Percentiles rank a stretch among this genome's conserved stretches.
Evolutionary conservation across 495 filamentous ascomycete species (phyloP).

Genomic region (Ascodesmis nigricans): DNA sequence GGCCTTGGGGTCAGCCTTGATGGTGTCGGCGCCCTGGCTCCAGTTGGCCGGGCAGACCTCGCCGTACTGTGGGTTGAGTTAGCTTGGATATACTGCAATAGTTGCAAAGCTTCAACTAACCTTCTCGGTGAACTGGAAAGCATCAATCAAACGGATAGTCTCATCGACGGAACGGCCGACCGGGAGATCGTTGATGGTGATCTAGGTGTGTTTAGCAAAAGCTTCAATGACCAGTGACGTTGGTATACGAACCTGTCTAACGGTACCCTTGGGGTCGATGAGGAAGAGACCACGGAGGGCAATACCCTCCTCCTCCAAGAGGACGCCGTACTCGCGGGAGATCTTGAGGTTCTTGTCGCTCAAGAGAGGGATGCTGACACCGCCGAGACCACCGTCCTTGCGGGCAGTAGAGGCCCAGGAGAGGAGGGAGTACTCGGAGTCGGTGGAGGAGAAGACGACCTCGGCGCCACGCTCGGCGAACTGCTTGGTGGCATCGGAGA

Average conservation of each 20-base stretch:
- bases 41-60: slow-evolving; percentile 38
- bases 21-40: slow-evolving; percentile 30
- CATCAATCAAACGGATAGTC: slow-evolving; percentile 34
- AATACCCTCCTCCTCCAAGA: slow-evolving; percentile 35
- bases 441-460: slow-evolving; percentile 34
- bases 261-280: slow-evolving; percentile 34
- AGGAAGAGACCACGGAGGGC: slow-evolving; percentile 37
- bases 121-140: slow-evolving; percentile 39
- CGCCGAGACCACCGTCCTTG: slow-evolving; percentile 33
- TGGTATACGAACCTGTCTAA: slow-evolving; percentile 25
- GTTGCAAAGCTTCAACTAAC: slow-evolving; percentile 5
- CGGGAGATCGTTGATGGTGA: slow-evolving; percentile 37
- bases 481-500: slow-evolving; percentile 26
- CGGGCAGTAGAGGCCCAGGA: slow-evolving; percentile 31
- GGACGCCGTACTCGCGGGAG: slow-evolving; percentile 33
- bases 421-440: slow-evolving; percentile 31
- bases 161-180: slow-evolving; percentile 38
- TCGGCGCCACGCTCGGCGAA: slow-evolving; percentile 26
- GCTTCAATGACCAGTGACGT: neutral
- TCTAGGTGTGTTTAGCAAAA: slow-evolving; percentile 18
- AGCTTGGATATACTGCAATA: too few relatives aligned
- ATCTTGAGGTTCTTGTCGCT: slow-evolving; percentile 35
- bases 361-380: slow-evolving; percentile 31
- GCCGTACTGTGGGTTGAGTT: slow-evolving; percentile 23
- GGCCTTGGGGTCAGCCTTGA: slow-evolving; percentile 31